A percentile compares a stretch with the other conserved stretches of the same genome.
Evolutionary conservation across 129 eudicot species (phyloP).

Genomic region (Flaveria robusta): DNA sequence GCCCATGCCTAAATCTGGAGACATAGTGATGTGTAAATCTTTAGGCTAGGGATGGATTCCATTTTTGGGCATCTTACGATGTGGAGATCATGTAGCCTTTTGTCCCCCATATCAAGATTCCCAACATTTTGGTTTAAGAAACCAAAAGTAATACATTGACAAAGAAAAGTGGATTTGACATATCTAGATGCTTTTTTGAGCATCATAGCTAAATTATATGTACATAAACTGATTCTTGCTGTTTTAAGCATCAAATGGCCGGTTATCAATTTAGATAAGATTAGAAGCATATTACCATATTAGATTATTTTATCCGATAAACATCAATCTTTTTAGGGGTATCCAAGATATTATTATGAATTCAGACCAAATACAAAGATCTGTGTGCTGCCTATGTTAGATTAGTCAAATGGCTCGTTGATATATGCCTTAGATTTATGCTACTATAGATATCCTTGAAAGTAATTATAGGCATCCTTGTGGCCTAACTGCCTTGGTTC

Average conservation of each 20-base stretch:
- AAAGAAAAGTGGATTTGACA: conserved; percentile 32
- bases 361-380: conserved; percentile 25
- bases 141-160: conserved; percentile 23
- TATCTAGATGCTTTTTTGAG: conserved; percentile 37
- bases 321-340: conserved; percentile 15
- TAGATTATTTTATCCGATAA: conserved; percentile 30
- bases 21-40: conserved; percentile 19
- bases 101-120: conserved; percentile 32
- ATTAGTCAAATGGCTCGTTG: conserved; percentile 22
- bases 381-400: conserved; percentile 21
- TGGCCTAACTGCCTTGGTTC: conserved; percentile 22
- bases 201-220: conserved; percentile 36
- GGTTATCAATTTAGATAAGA: conserved; percentile 30
- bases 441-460: conserved; percentile 7
- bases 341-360: not conserved
- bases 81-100: conserved; percentile 41
- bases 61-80: conserved; percentile 36
- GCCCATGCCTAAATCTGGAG: conserved; percentile 2
- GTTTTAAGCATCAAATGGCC: conserved; percentile 33
- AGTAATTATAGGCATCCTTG: conserved; percentile 14
- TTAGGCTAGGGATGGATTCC: conserved; percentile 31
- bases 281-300: conserved; percentile 22
- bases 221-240: conserved; percentile 33
- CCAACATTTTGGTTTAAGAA: conserved; percentile 29
- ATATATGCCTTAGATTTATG: conserved; percentile 19